A percentile compares a stretch with the other conserved stretches of the same genome.
Conservation (phyloP, 2,329 filamentous ascomycete genomes). For the Aspergillus amoenus region DNA sequence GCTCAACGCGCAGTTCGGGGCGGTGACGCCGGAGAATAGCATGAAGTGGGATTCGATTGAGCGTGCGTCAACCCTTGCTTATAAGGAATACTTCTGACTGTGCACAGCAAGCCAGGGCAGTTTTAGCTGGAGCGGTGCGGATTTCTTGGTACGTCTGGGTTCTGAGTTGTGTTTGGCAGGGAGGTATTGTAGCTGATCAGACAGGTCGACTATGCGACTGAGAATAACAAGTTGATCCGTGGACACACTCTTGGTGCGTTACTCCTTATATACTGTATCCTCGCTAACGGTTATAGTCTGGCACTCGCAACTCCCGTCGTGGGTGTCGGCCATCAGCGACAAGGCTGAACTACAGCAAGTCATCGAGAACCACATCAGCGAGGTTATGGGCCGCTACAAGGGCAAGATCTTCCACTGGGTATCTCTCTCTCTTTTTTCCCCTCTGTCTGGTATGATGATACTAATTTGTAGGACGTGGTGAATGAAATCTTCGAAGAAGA, state of each 20-base stretch:
- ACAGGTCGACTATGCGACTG: constrained; percentile 39
- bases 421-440: background rate
- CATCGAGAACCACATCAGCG: constrained; percentile 47
- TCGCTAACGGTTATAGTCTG: constrained; percentile 22
- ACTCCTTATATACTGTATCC: background rate
- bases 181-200: no score
- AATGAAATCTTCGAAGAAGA: constrained; percentile 50
- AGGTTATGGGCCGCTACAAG: constrained; percentile 35
- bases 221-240: constrained; percentile 50
- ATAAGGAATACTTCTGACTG: no score
- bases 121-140: constrained; percentile 59
- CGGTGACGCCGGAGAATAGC: constrained; percentile 63
- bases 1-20: constrained; percentile 61
- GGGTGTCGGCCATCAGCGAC: constrained; percentile 52
- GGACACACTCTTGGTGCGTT: constrained; percentile 58
- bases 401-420: constrained; percentile 39
- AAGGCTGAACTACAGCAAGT: constrained; percentile 52
- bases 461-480: constrained; percentile 26
- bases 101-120: constrained; percentile 33
- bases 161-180: no score
- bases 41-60: constrained; percentile 66
- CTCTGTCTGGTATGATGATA: no score
- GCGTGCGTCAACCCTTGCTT: constrained; percentile 28
- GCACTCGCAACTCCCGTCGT: constrained; percentile 40
- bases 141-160: constrained; percentile 49